Conservation (phyloP, 2,329 filamentous ascomycete species). For the Aspergillus texensis region DNA sequence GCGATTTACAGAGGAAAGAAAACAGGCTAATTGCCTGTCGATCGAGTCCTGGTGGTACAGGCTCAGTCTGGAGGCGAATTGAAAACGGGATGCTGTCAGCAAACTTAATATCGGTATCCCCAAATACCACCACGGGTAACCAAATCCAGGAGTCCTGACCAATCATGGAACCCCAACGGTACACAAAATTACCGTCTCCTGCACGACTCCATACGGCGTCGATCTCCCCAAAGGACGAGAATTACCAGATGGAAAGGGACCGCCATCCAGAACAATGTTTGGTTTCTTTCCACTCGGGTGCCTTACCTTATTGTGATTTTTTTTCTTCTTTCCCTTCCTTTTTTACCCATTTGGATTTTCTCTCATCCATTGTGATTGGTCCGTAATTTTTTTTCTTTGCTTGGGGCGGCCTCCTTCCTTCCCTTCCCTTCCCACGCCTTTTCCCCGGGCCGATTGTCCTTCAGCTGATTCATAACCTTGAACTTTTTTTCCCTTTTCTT, state of each 20-base stretch:
- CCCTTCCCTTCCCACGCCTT: not conserved
- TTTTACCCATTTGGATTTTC: not conserved
- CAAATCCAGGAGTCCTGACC: not conserved
- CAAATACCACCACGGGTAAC: not conserved
- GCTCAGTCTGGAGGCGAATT: not conserved
- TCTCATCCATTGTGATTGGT: not conserved
- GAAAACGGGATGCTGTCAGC: not conserved
- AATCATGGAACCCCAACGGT: constrained; percentile 1
- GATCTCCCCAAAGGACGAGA: constrained; percentile 1
- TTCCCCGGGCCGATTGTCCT: not conserved
- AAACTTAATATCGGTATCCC: not conserved
- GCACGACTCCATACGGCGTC: not conserved
- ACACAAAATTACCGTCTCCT: not conserved
- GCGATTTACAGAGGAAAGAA: not conserved
- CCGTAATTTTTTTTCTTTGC: constrained; percentile 9
- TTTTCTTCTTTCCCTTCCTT: not conserved
- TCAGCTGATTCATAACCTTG: constrained; percentile 9
- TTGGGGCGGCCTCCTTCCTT: constrained; percentile 3
- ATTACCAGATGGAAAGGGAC: not conserved
- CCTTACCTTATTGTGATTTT: not conserved
- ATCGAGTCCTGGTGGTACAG: not conserved
- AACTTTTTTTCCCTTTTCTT: not conserved
- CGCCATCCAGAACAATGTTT: not conserved
- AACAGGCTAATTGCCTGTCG: not conserved
- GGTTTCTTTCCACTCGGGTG: not conserved